A percentile compares a stretch with the other conserved stretches of the same genome.
Conservation (phyloP, 805 yeast species). For the Metschnikowia similis region DNA sequence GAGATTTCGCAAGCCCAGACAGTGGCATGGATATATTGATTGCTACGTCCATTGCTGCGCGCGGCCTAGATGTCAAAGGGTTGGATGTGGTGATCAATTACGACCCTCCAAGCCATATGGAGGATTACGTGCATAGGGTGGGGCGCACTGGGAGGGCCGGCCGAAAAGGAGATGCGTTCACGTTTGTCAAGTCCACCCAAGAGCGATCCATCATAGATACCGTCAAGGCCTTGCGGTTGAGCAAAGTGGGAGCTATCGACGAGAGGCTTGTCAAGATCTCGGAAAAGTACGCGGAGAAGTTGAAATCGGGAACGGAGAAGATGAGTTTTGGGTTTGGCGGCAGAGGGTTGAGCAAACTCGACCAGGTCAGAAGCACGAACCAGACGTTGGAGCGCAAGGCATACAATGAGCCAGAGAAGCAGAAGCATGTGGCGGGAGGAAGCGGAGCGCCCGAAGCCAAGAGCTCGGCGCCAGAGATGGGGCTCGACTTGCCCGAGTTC, state of each 20-base stretch:
- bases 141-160: conserved; percentile 97
- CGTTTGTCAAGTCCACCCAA: conserved; percentile 63
- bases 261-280: conserved; percentile 48
- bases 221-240: conserved; percentile 59
- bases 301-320: conserved; percentile 62
- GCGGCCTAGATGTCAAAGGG: conserved; percentile 92
- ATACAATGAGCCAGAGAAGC: conserved; percentile 24
- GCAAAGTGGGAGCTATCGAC: conserved; percentile 49
- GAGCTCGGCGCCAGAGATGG: conserved; percentile 3
- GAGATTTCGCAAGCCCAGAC: conserved; percentile 52
- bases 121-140: conserved; percentile 93
- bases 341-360: conserved; percentile 77
- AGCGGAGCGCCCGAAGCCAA: neutral
- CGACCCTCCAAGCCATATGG: conserved; percentile 55
- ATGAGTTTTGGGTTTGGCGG: conserved; percentile 87
- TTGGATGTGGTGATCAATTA: conserved; percentile 71
- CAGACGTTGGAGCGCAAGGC: conserved; percentile 47
- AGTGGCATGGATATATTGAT: conserved; percentile 63
- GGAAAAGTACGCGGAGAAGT: conserved; percentile 50
- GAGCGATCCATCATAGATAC: conserved; percentile 64
- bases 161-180: conserved; percentile 49
- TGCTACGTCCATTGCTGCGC: conserved; percentile 92
- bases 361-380: conserved; percentile 52
- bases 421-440: neutral
- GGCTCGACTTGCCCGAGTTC: conserved; percentile 37